Evolutionary conservation across 1,284 basidiomycete species (phyloP), one percentile per base, ranked within the genome.

Genomic region (Tilletia caries): DNA sequence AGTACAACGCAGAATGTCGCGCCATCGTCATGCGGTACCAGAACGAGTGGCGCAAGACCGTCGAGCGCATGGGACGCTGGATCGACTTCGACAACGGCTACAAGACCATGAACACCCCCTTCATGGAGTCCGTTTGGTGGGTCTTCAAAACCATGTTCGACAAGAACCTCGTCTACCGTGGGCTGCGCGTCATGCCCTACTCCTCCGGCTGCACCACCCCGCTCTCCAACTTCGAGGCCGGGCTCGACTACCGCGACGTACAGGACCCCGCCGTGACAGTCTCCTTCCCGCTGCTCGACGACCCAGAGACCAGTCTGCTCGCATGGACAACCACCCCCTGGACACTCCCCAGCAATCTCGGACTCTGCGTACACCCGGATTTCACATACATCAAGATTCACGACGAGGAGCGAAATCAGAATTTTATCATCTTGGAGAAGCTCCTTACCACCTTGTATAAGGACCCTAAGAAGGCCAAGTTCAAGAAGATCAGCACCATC

Each of bases 121-220:
- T 93, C 84, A 98, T 99, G 96, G 96, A 99, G 86, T 91, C 90
- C 60, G 93, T 97, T 18, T 98, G 96, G 96, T 98, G 96, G 96
- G 95, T 93, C n/a, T 98, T 99, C 85, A 88, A 89, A 70, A 89
- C 94, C 83, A 88, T 98, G 18, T 95, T 90, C 88, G 89, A 93
- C 76, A 97, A 95, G 84, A 89, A 88, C n/a, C 86, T 95, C 85
- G 94, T 99, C 32, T 99, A 98, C 85, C 89, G 93, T 29, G 96
- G 95, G 2, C 86, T 95, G 77, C 88, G 89, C 73, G 96, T 99
- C 75, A 98, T 99, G 95, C 96, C 96, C 2, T 99, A 99, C 84
- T 98, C 96, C 13, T 95, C 92, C 0, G 95, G 92, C 13, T 93
- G 92, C 82, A 95, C 94, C 1, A 98, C 96, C 0, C 96, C 96